A percentile compares a stretch with the other conserved stretches of the same genome.
Evolutionary conservation across 2,329 filamentous ascomycete species (phyloP).

Genomic region (Trichoderma harzianum): DNA sequence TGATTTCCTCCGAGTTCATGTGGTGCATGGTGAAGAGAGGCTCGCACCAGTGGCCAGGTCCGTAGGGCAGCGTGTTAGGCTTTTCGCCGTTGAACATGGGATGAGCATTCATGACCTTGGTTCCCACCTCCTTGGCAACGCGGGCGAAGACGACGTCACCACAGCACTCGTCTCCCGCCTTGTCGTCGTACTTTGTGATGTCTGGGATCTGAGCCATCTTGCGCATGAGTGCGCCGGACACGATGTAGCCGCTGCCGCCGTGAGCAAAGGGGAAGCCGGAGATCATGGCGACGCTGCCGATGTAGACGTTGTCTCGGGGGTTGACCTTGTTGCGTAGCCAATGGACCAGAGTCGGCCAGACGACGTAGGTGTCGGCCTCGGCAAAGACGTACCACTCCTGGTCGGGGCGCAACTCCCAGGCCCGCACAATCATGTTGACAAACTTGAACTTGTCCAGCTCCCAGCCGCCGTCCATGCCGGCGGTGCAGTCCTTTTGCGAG

Average conservation of each 20-base stretch:
- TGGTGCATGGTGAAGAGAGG: conserved; percentile 57
- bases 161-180: conserved; percentile 45
- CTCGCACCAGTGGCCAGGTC: conserved; percentile 52
- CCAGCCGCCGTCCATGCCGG: conserved; percentile 41
- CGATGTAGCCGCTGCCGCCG: conserved; percentile 55
- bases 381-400: conserved; percentile 59
- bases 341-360: conserved; percentile 51
- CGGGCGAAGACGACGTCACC: conserved; percentile 52
- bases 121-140: conserved; percentile 43
- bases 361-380: conserved; percentile 56
- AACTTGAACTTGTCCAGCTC: conserved; percentile 61
- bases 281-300: conserved; percentile 50
- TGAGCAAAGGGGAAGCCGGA: conserved; percentile 49
- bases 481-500: conserved; percentile 43
- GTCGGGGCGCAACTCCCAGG: conserved; percentile 51
- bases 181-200: conserved; percentile 45
- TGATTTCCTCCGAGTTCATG: conserved; percentile 51
- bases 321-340: conserved; percentile 46
- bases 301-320: conserved; percentile 43
- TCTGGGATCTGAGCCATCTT: conserved; percentile 44
- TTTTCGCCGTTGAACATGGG: conserved; percentile 58
- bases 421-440: conserved; percentile 54
- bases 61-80: conserved; percentile 48
- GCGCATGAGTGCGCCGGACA: conserved; percentile 52
- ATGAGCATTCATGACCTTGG: conserved; percentile 42